Percentiles rank a stretch among this genome's conserved stretches.
These are phyloP conservation scores for Psilocybe cubensis DNA, from an alignment of 768 basidiomycete genomes.

Conservation along the genomic window DNA sequence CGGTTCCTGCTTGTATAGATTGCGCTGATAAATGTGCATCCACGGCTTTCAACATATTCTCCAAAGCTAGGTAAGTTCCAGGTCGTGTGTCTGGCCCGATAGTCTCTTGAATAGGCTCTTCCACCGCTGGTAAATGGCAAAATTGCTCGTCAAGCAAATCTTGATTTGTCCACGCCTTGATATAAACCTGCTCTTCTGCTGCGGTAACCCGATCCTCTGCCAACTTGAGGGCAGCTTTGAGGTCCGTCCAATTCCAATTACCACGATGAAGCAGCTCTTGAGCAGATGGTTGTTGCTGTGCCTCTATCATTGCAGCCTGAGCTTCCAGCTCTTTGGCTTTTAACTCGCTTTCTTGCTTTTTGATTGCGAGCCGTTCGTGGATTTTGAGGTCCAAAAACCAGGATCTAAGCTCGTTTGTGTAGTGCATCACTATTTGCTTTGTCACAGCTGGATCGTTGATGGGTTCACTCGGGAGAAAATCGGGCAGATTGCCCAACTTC, in stretches of 20 bases:
- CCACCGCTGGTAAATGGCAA: not conserved
- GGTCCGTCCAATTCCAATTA: conserved; percentile 26
- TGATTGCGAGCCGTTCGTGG: conserved; percentile 18
- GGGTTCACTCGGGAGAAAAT: conserved; percentile 17
- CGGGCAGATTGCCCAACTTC: conserved; percentile 30
- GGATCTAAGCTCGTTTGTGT: conserved; percentile 30
- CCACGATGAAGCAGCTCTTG: conserved; percentile 14
- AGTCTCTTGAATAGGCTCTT: not conserved
- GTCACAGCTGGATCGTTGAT: conserved; percentile 15
- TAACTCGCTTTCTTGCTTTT: conserved; percentile 9
- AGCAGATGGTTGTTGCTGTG: not conserved
- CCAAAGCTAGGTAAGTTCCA: not conserved
- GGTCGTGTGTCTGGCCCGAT: not conserved
- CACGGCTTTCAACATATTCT: not conserved
- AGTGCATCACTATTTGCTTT: conserved; percentile 26
- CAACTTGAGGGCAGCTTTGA: conserved; percentile 12
- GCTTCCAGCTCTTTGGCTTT: not conserved
- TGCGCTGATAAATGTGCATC: conserved; percentile 2
- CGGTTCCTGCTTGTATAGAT: conserved; percentile 7
- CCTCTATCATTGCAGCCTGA: not conserved
- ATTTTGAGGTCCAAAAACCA: conserved; percentile 34
- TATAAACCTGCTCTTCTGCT: conserved; percentile 22
- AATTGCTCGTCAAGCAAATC: not conserved
- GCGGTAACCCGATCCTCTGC: conserved; percentile 9
- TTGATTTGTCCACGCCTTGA: conserved; percentile 38